Percentiles rank a stretch among this genome's conserved stretches.
phyloP scores from a whole-genome alignment of 2,329 filamentous ascomycete genomes.

The Juglanconis sp. region DNA sequence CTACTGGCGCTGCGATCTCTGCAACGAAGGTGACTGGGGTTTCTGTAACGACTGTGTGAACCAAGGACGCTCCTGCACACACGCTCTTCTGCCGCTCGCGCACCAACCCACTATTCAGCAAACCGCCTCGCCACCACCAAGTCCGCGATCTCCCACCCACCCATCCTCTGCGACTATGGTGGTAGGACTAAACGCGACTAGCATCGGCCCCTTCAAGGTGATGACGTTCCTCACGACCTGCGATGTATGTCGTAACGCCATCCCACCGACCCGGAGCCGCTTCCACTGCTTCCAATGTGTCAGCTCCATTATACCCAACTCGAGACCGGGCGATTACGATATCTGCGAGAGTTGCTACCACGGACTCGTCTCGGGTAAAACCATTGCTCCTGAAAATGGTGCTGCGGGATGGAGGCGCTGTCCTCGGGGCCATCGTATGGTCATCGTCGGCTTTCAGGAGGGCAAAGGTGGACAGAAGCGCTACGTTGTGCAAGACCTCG shows the following conservation, averaged over 20 bases:
- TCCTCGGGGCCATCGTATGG: conserved; percentile 77
- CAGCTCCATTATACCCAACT: conserved; percentile 43
- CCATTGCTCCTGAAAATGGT: conserved; percentile 73
- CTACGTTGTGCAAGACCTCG: conserved; percentile 66
- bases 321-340: conserved; percentile 73
- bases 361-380: conserved; percentile 58
- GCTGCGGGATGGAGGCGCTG: conserved; percentile 81
- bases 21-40: conserved; percentile 93
- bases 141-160: conserved; percentile 39
- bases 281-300: conserved; percentile 80
- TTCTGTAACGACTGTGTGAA: conserved; percentile 89
- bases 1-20: conserved; percentile 84
- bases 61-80: conserved; percentile 75
- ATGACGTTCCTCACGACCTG: conserved; percentile 73
- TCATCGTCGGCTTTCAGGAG: conserved; percentile 72
- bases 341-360: conserved; percentile 78
- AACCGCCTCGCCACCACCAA: conserved; percentile 33
- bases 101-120: conserved; percentile 44
- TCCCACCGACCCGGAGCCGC: conserved; percentile 65
- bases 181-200: conserved; percentile 42
- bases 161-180: conserved; percentile 46
- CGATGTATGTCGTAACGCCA: conserved; percentile 72
- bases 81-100: conserved; percentile 73
- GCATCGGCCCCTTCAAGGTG: conserved; percentile 58
- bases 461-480: conserved; percentile 63